phyloP scores from a whole-genome alignment of 129 eudicot species.

The Ambrosia artemisiifolia region DNA sequence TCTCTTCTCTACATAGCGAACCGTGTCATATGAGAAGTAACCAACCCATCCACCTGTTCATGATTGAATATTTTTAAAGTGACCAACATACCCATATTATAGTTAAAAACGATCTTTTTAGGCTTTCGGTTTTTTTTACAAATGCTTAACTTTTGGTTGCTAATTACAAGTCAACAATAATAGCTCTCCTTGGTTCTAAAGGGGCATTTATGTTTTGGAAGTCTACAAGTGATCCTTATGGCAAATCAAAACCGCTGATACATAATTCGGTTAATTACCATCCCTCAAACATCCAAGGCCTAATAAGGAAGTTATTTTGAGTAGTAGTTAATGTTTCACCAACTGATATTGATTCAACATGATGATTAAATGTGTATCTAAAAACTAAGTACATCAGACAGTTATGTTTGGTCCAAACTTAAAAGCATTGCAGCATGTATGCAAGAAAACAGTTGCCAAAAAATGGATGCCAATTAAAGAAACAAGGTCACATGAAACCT shows the following conservation, averaged over 20 bases:
- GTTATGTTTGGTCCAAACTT: neutral
- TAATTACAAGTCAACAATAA: neutral
- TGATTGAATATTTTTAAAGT: conserved; percentile 8
- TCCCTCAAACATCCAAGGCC: neutral
- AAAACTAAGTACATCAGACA: neutral
- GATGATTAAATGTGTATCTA: neutral
- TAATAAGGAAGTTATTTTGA: neutral
- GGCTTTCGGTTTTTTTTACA: neutral
- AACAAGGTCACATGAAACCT: conserved; percentile 9
- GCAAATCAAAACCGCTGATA: neutral
- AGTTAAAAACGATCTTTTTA: neutral
- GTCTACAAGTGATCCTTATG: neutral
- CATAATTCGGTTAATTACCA: neutral
- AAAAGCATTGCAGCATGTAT: neutral
- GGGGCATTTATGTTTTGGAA: neutral
- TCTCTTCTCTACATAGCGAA: conserved; percentile 74
- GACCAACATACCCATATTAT: neutral
- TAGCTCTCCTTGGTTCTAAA: neutral
- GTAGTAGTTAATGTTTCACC: conserved; percentile 17
- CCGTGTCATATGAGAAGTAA: conserved; percentile 89
- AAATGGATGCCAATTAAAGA: conserved; percentile 6
- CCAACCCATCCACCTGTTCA: conserved; percentile 97
- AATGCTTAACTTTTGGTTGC: neutral
- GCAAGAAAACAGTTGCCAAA: neutral
- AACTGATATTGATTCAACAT: neutral